These are phyloP conservation scores for Plasmodium sp. DNA, from an alignment of 169 alveolate genomes.

Conservation along the genomic window DNA sequence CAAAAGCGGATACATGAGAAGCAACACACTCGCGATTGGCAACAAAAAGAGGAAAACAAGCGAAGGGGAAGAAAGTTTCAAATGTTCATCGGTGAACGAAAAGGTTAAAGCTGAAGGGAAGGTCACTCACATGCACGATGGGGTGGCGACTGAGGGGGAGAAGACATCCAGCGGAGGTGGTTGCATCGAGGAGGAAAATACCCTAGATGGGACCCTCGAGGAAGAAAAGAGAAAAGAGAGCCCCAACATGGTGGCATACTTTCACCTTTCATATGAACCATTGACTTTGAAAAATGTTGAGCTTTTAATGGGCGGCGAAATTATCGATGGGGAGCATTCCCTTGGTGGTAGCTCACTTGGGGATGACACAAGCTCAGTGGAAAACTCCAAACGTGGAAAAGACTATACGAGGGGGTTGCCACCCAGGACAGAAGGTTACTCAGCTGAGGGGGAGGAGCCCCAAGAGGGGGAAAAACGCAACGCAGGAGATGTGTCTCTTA, in stretches of 20 bases:
- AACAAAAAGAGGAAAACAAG: background rate
- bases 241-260: background rate
- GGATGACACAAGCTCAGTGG: background rate
- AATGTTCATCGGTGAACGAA: background rate
- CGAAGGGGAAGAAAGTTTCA: background rate
- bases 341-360: background rate
- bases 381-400: background rate
- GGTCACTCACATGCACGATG: background rate
- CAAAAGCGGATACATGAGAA: slow-evolving; percentile 15
- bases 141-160: background rate
- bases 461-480: background rate
- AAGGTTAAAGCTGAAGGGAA: background rate
- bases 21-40: slow-evolving; percentile 10
- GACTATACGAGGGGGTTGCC: background rate
- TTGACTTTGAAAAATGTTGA: background rate
- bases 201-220: background rate
- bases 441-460: background rate
- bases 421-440: background rate
- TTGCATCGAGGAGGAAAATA: background rate
- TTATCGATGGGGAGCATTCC: background rate
- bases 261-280: background rate
- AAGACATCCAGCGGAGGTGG: background rate
- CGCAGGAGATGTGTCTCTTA: background rate
- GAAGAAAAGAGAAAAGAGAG: background rate
- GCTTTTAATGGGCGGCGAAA: background rate